Evolutionary conservation across 2,329 filamentous ascomycete genomes (phyloP).

Genomic region (Emmonsiellopsis sp.): DNA sequence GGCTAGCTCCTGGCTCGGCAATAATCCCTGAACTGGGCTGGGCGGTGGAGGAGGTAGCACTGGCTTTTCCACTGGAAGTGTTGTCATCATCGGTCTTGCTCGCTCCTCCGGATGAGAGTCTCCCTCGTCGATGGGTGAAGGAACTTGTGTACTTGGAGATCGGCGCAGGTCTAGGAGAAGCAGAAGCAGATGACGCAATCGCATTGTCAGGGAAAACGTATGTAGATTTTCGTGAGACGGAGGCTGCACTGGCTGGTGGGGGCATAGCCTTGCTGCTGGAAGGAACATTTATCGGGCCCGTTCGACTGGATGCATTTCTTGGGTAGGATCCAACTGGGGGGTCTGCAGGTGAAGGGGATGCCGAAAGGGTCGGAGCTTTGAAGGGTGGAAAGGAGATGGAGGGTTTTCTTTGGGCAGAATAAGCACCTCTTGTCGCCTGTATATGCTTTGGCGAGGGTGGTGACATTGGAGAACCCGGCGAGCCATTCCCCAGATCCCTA

Average conservation of each 20-base stretch:
- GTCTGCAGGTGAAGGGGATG: slow-evolving; percentile 59
- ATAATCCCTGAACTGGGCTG: slow-evolving; percentile 72
- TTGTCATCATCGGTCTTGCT: slow-evolving; percentile 47
- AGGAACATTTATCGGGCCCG: slow-evolving; percentile 27
- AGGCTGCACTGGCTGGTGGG: slow-evolving; percentile 28
- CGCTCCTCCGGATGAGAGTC: slow-evolving; percentile 66
- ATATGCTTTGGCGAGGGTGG: slow-evolving; percentile 36
- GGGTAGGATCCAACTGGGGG: slow-evolving; percentile 45
- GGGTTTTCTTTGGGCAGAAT: slow-evolving; percentile 53
- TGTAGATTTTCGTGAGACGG: slow-evolving; percentile 28
- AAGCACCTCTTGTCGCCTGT: slow-evolving; percentile 40
- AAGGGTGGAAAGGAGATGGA: slow-evolving; percentile 93
- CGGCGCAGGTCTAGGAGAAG: slow-evolving; percentile 69
- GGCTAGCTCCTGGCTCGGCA: slow-evolving; percentile 56
- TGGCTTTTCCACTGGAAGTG: slow-evolving; percentile 50
- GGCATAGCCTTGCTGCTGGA: slow-evolving; percentile 33
- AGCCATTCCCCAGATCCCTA: slow-evolving; percentile 42
- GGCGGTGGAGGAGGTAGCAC: slow-evolving; percentile 41
- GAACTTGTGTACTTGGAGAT: slow-evolving; percentile 88
- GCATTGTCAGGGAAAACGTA: slow-evolving; percentile 54
- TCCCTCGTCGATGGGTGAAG: slow-evolving; percentile 74
- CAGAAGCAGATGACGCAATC: slow-evolving; percentile 57
- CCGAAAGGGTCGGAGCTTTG: slow-evolving; percentile 90
- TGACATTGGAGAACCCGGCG: slow-evolving; percentile 41
- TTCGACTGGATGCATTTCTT: slow-evolving; percentile 37